A percentile compares a stretch with the other conserved stretches of the same genome.
Conservation (phyloP, 2,329 filamentous ascomycete genomes). For the Fusarium caatingaense region DNA sequence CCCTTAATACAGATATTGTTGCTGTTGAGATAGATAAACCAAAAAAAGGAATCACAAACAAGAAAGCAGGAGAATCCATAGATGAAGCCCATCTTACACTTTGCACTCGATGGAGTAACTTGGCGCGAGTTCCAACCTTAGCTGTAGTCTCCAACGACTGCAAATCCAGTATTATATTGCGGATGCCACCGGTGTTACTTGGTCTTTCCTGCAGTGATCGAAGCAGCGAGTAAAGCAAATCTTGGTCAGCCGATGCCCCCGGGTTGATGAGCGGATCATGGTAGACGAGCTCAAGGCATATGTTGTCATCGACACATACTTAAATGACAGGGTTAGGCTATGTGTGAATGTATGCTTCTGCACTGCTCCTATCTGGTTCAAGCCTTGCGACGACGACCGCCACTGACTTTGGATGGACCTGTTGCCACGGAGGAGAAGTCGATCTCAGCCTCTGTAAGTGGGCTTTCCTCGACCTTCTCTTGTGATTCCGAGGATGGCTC, state of each 20-base stretch:
- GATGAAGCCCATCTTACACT: background rate
- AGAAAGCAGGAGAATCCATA: background rate
- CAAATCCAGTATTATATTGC: background rate
- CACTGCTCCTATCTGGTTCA: conserved; percentile 18
- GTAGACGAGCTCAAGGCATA: background rate
- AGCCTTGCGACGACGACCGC: conserved; percentile 48
- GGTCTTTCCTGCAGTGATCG: background rate
- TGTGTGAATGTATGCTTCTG: background rate
- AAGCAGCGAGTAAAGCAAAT: background rate
- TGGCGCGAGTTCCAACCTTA: background rate
- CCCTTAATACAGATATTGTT: background rate
- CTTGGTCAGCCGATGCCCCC: background rate
- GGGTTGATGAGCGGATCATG: background rate
- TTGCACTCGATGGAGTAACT: background rate
- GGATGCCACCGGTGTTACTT: background rate
- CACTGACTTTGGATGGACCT: conserved; percentile 34
- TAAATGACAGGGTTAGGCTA: background rate
- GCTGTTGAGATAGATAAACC: background rate
- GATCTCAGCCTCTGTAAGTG: conserved; percentile 46
- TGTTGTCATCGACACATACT: background rate
- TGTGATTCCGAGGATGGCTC: conserved; percentile 57
- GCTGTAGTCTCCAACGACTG: background rate
- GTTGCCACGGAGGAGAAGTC: conserved; percentile 49
- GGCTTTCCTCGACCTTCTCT: conserved; percentile 44
- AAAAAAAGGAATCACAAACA: background rate